Percentiles rank a stretch among this genome's conserved stretches.
These are phyloP conservation scores for Phialocephala sp. DNA, from an alignment of 2,329 filamentous ascomycete genomes.

Conservation along the genomic window DNA sequence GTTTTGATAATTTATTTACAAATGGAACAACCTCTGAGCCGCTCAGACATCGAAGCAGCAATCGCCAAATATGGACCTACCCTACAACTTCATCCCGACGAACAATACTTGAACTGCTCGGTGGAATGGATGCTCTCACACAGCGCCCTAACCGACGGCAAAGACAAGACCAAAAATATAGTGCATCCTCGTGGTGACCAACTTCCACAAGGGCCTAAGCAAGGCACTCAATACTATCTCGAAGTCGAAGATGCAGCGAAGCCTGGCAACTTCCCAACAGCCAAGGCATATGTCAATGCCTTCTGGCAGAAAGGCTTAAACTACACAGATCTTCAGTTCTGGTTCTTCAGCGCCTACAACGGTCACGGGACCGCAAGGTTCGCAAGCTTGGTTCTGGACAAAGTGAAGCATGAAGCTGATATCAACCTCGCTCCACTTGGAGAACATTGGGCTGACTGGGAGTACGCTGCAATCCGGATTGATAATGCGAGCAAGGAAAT, in stretches of 20 bases:
- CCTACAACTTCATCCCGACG: slow-evolving; percentile 30
- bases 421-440: slow-evolving; percentile 33
- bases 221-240: slow-evolving; percentile 33
- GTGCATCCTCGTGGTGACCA: slow-evolving; percentile 29
- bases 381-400: slow-evolving; percentile 24
- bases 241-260: slow-evolving; percentile 30
- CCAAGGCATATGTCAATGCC: slow-evolving; percentile 34
- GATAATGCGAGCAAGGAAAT: slow-evolving; percentile 33
- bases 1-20: not conserved
- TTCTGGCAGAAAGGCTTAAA: slow-evolving; percentile 27
- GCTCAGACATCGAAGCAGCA: slow-evolving; percentile 27
- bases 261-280: slow-evolving; percentile 28
- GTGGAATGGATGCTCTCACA: slow-evolving; percentile 33
- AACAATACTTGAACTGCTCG: slow-evolving; percentile 32
- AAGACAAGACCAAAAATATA: slow-evolving; percentile 24
- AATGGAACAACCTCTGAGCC: slow-evolving; percentile 25
- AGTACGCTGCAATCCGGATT: slow-evolving; percentile 31
- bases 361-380: slow-evolving; percentile 32
- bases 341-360: slow-evolving; percentile 34
- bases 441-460: slow-evolving; percentile 35
- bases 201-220: slow-evolving; percentile 29
- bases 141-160: slow-evolving; percentile 29
- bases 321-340: slow-evolving; percentile 37
- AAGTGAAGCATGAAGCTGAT: slow-evolving; percentile 26
- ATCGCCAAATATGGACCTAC: slow-evolving; percentile 33